These are phyloP conservation scores for Brassica hybrid DNA, from an alignment of 441 rosid species.

Conservation along the genomic window DNA sequence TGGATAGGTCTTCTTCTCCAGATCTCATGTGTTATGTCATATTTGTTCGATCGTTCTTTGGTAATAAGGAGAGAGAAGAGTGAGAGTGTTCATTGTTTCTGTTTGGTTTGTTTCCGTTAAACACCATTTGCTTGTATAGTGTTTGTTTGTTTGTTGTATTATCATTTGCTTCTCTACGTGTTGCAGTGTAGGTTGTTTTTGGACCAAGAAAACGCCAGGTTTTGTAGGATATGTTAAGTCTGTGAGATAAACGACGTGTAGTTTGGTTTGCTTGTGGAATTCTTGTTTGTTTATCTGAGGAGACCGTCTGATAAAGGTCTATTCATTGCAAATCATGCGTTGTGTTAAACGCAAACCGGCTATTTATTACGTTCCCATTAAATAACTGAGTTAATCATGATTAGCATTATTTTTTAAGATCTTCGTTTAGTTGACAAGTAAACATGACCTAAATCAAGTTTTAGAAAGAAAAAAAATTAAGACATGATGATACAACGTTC, in stretches of 20 bases:
- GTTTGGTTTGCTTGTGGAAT: conserved; percentile 21
- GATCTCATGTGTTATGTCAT: conserved; percentile 26
- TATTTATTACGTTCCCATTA: not conserved
- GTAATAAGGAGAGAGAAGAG: conserved; percentile 28
- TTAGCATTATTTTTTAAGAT: not conserved
- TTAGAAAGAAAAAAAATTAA: not conserved
- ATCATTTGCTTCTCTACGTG: conserved; percentile 20
- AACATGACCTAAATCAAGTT: not conserved
- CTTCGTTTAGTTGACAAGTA: not conserved
- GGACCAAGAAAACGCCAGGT: conserved; percentile 24
- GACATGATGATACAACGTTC: not conserved
- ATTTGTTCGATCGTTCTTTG: conserved; percentile 10
- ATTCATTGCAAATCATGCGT: not conserved
- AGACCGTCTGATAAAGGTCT: conserved; percentile 13
- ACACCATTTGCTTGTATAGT: conserved; percentile 41
- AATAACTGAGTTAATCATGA: not conserved
- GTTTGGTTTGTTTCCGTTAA: not conserved
- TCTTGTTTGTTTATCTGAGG: conserved; percentile 50
- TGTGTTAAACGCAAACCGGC: not conserved
- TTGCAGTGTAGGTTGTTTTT: conserved; percentile 33
- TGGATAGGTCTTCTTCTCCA: conserved; percentile 30
- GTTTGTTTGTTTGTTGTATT: conserved; percentile 16
- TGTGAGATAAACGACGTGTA: conserved; percentile 17
- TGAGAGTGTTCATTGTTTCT: conserved; percentile 25
- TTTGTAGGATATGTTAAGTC: conserved; percentile 22